Percentiles rank a stretch among this genome's conserved stretches.
Conservation (phyloP, 257 asterid genomes). For the Marsdenia floribunda region DNA sequence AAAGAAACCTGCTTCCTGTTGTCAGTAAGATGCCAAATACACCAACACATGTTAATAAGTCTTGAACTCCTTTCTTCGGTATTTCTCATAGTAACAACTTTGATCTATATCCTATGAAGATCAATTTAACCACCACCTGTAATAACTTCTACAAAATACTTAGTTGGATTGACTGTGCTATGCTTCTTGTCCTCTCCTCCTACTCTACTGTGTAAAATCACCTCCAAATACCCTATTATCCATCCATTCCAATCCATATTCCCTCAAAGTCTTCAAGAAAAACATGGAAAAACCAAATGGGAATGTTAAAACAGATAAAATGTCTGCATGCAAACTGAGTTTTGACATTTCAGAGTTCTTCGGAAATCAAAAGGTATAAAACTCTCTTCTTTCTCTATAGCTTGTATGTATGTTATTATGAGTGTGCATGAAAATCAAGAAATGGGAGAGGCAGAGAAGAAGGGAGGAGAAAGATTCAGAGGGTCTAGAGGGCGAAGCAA, state of each 20-base stretch:
- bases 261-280: background rate
- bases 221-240: slow-evolving; percentile 90
- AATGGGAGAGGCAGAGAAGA: background rate
- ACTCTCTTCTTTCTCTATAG: background rate
- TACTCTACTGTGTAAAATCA: slow-evolving; percentile 65
- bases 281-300: background rate
- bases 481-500: slow-evolving; percentile 28
- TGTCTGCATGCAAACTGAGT: background rate
- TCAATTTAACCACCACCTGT: slow-evolving; percentile 68
- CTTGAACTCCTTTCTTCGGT: slow-evolving; percentile 67
- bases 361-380: background rate
- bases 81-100: slow-evolving; percentile 69
- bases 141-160: slow-evolving; percentile 76
- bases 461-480: background rate
- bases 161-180: slow-evolving; percentile 51
- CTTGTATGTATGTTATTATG: background rate
- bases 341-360: slow-evolving; percentile 1
- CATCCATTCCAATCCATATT: slow-evolving; percentile 84
- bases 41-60: slow-evolving; percentile 88
- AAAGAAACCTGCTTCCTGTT: slow-evolving; percentile 61
- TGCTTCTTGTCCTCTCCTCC: slow-evolving; percentile 47
- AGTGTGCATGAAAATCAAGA: slow-evolving; percentile 9
- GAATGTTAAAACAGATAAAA: background rate
- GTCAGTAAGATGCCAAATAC: slow-evolving; percentile 84
- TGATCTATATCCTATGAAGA: slow-evolving; percentile 80